Conservation (phyloP, 2,329 filamentous ascomycete species). For the Rutstroemia sp. region DNA sequence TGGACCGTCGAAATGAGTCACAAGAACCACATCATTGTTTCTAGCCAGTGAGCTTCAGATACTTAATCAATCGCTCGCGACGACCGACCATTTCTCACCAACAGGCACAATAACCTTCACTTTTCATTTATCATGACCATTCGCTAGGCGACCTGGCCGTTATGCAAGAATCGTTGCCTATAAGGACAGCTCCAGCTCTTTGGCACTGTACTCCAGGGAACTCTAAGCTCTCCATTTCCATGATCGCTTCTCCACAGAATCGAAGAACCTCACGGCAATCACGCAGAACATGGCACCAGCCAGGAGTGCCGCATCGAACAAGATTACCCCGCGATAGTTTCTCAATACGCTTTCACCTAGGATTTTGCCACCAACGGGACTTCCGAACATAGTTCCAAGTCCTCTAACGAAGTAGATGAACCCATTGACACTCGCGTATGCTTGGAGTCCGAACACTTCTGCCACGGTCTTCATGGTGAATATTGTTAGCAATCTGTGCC, state of each 20-base stretch:
- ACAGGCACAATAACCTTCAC: no score
- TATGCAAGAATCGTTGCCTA: no score
- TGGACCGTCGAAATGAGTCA: no score
- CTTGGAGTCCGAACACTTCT: constrained; percentile 41
- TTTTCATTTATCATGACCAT: no score
- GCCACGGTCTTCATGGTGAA: constrained; percentile 30
- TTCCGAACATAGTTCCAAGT: constrained; percentile 37
- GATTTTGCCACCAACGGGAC: constrained; percentile 37
- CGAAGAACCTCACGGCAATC: constrained; percentile 36
- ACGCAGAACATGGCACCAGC: constrained; percentile 34
- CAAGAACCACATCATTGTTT: no score
- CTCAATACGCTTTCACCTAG: constrained; percentile 29
- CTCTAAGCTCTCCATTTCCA: constrained; percentile 35
- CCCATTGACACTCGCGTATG: constrained; percentile 40
- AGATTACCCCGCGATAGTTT: constrained; percentile 34
- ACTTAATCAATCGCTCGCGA: no score
- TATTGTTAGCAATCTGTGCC: background rate
- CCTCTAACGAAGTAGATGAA: constrained; percentile 40
- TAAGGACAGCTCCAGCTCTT: background rate
- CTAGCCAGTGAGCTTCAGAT: no score
- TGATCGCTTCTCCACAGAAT: constrained; percentile 31
- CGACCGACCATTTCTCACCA: no score
- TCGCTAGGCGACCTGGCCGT: no score
- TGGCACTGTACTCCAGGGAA: background rate
- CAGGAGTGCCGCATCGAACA: constrained; percentile 32